These are phyloP conservation scores for Ramalina intermedia DNA, from an alignment of 495 filamentous ascomycete genomes.

Conservation along the genomic window DNA sequence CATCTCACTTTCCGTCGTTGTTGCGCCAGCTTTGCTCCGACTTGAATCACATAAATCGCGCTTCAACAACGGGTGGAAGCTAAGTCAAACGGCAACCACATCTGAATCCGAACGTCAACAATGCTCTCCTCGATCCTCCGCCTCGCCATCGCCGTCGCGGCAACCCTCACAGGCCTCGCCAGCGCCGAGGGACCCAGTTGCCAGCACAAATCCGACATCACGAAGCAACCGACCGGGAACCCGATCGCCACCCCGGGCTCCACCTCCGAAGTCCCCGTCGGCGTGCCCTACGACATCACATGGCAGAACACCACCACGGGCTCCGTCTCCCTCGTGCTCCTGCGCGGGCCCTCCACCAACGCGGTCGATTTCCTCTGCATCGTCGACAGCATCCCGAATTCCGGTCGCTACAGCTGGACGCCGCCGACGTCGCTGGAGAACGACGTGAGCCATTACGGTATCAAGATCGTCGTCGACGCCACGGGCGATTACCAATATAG, in stretches of 20 bases:
- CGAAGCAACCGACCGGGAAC: constrained; percentile 37
- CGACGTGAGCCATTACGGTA: constrained; percentile 45
- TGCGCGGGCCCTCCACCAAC: constrained; percentile 45
- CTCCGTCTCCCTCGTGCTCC: constrained; percentile 45
- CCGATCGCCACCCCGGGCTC: constrained; percentile 38
- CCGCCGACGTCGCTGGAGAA: constrained; percentile 32
- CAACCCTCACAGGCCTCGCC: constrained; percentile 30
- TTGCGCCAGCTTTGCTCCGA: not conserved
- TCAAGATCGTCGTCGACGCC: constrained; percentile 48
- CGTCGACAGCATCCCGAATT: constrained; percentile 42
- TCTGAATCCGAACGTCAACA: constrained; percentile 10
- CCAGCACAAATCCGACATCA: constrained; percentile 28
- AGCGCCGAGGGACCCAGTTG: constrained; percentile 31
- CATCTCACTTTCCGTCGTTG: not conserved
- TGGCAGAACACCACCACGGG: constrained; percentile 39
- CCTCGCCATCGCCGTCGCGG: constrained; percentile 29
- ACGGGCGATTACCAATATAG: constrained; percentile 54
- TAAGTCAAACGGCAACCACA: not conserved
- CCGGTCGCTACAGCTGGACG: constrained; percentile 43
- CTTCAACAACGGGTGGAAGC: not conserved
- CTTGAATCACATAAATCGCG: not conserved
- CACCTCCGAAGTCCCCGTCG: constrained; percentile 37
- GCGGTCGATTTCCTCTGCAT: constrained; percentile 39
- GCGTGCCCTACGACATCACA: constrained; percentile 43
- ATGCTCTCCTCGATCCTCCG: constrained; percentile 39